Evolutionary conservation across 306 rosid genomes (phyloP).

Genomic region (Parietaria judaica): DNA sequence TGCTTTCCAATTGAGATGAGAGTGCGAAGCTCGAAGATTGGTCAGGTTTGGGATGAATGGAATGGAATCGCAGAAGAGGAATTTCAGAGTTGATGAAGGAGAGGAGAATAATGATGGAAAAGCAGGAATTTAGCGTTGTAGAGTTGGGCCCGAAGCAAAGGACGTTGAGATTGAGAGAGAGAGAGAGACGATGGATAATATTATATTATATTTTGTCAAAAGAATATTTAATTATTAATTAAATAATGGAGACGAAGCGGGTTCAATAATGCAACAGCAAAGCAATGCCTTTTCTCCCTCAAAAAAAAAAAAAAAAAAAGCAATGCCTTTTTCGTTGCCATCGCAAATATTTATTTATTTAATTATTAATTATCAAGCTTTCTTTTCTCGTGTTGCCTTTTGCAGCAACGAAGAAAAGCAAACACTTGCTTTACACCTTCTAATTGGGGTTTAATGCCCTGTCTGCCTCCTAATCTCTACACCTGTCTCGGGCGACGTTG

Average conservation of each 20-base stretch:
- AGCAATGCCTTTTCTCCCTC: not conserved
- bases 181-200: not conserved
- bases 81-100: not conserved
- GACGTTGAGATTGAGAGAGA: too few species aligned
- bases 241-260: not conserved
- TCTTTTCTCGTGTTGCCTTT: not conserved
- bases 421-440: not conserved
- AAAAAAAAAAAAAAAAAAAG: too few species aligned
- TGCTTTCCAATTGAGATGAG: not conserved
- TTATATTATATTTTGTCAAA: not conserved
- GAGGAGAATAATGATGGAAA: not conserved
- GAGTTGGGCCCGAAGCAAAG: conserved; percentile 1
- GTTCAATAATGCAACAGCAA: not conserved
- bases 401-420: too few species aligned
- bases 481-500: too few species aligned
- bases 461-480: not conserved
- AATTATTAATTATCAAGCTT: too few species aligned
- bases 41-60: not conserved
- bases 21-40: not conserved
- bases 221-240: too few species aligned
- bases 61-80: not conserved
- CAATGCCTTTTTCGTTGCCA: not conserved
- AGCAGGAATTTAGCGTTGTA: conserved; percentile 6
- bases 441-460: not conserved
- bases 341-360: not conserved